phyloP scores from a whole-genome alignment of 768 basidiomycete species.

The Boletellus emodensis region DNA sequence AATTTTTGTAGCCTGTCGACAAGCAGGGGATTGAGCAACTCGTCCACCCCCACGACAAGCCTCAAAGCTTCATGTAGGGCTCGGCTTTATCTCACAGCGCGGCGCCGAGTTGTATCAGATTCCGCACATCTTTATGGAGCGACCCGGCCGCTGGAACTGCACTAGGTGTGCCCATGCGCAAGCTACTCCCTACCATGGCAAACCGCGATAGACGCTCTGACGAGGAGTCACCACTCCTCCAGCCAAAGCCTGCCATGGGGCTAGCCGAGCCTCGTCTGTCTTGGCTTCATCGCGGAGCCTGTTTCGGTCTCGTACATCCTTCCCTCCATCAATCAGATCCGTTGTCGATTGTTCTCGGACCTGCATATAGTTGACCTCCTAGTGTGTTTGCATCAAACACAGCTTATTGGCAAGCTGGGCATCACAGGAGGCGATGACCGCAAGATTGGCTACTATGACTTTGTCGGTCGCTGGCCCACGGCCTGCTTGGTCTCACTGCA shows the following conservation, averaged over 20 bases:
- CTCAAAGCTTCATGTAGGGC: no score
- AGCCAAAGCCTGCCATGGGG: conserved; percentile 42
- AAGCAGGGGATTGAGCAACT: no score
- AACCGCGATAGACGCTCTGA: conserved; percentile 42
- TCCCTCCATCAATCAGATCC: conserved; percentile 59
- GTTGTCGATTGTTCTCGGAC: background rate
- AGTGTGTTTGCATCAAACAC: background rate
- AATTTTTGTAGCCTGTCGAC: no score
- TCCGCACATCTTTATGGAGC: no score
- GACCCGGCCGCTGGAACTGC: no score
- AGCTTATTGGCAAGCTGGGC: conserved; percentile 60
- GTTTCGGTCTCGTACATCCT: conserved; percentile 53
- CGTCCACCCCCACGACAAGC: no score
- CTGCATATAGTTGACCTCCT: background rate
- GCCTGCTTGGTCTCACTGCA: conserved; percentile 46
- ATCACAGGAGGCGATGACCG: conserved; percentile 62
- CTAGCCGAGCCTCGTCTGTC: conserved; percentile 44
- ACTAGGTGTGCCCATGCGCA: background rate
- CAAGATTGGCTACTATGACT: conserved; percentile 67
- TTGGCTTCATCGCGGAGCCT: conserved; percentile 52
- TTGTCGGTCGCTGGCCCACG: conserved; percentile 57
- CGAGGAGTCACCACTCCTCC: conserved; percentile 42
- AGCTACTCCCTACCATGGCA: conserved; percentile 10
- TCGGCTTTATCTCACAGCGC: no score
- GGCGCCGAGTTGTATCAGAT: no score